Evolutionary conservation across 2,329 filamentous ascomycete genomes (phyloP), one percentile per base, ranked within the genome.

Genomic region (Pestalotiopsis sp.): DNA sequence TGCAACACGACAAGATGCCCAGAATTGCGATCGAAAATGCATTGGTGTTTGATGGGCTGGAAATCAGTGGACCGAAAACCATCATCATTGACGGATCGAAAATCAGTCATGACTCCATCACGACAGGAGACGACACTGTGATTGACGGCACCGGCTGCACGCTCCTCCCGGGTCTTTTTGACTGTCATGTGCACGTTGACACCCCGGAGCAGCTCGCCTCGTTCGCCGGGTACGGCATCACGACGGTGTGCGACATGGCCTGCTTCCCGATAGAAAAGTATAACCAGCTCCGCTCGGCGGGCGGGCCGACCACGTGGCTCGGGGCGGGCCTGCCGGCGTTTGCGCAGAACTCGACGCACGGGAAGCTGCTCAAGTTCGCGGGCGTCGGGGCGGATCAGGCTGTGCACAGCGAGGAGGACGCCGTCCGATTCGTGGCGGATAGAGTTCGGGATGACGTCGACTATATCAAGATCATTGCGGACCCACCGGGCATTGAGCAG

Each of bases 381-480:
- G 66, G 70, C 17, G 20, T 73, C 20, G 66, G 66, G 3, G 25
- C 63, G 23, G 66, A 69, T 31, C 56, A 69, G 13, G 72, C 69
- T 3, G 66, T 73, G 23, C 69, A 72, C 23, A 41, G 71, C 31
- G 67, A 49, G 4, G 70, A 72, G n/a, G 70, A 71, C 41, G 72
- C 67, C 1, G 68, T 63, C 9, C 59, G 67, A 17, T 75, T 73
- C 40, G 70, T 75, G n/a, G 62, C 67, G 40, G 68, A 71, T 23
- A 65, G 72, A 58, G 68, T 72, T n/a, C 49, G 49, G 9, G 72
- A 75, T 52, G 63, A 67, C n/a, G 70, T 72, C 13, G 75, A 79
- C 65, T 78, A 75, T 66, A 69, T 78, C 70, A 79, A 76, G 69
- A 71, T 77, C 52, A 73, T 74, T 25, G 72, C 72, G 23, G 75